These are phyloP conservation scores for Phytophthora litchii DNA, from an alignment of 352 stramenopile genomes.

Conservation along the genomic window DNA sequence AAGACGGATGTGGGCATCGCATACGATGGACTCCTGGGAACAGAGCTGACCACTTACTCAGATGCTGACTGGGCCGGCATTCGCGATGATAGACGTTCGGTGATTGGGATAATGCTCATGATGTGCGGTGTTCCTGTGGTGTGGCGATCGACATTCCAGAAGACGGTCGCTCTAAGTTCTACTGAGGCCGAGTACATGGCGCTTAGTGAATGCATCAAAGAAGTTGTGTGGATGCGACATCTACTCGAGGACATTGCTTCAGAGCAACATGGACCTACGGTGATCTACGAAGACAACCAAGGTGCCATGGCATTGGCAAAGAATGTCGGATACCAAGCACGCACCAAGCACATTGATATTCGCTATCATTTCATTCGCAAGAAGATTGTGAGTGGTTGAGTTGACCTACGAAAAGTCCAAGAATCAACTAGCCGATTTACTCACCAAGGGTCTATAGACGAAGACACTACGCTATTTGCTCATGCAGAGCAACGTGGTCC, in stretches of 20 bases:
- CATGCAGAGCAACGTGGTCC: background rate
- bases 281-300: slow-evolving; percentile 36
- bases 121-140: slow-evolving; percentile 21
- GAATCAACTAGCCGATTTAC: slow-evolving; percentile 30
- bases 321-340: slow-evolving; percentile 29
- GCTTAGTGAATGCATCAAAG: slow-evolving; percentile 26
- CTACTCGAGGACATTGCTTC: slow-evolving; percentile 18
- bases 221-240: slow-evolving; percentile 19
- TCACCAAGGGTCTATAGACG: slow-evolving; percentile 26
- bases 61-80: slow-evolving; percentile 30
- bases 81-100: slow-evolving; percentile 23
- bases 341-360: slow-evolving; percentile 34
- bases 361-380: slow-evolving; percentile 29
- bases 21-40: slow-evolving; percentile 4
- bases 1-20: slow-evolving; percentile 22
- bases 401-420: slow-evolving; percentile 28
- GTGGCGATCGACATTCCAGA: slow-evolving; percentile 23
- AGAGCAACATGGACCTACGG: slow-evolving; percentile 2
- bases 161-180: slow-evolving; percentile 27
- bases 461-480: slow-evolving; percentile 26
- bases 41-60: slow-evolving; percentile 12
- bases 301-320: slow-evolving; percentile 29
- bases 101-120: slow-evolving; percentile 23
- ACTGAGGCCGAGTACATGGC: slow-evolving; percentile 38
- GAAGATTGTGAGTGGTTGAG: slow-evolving; percentile 15